These are phyloP conservation scores for Ceratocystis cubensis DNA, from an alignment of 2,329 filamentous ascomycete genomes.

Conservation along the genomic window DNA sequence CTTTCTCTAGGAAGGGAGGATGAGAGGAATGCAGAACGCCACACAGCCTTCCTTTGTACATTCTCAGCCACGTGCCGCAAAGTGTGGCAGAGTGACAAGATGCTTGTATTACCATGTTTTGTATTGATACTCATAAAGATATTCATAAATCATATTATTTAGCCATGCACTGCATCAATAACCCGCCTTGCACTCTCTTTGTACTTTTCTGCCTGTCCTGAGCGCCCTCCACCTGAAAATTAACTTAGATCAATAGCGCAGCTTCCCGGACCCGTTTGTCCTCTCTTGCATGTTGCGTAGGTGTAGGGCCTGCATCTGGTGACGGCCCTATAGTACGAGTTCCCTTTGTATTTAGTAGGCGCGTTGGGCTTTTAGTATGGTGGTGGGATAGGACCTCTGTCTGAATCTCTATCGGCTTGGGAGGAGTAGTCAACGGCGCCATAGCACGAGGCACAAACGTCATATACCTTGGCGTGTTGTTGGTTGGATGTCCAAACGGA, in stretches of 20 bases:
- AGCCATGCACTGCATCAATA: too few species aligned
- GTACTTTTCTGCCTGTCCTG: too few species aligned
- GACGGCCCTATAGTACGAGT: not conserved
- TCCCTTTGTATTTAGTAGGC: not conserved
- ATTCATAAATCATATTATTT: not conserved
- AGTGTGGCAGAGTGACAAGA: not conserved
- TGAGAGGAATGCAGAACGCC: not conserved
- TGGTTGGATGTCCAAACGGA: not conserved
- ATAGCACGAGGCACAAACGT: not conserved
- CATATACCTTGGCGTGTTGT: not conserved
- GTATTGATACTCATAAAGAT: not conserved
- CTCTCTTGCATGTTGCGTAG: not conserved
- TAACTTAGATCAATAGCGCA: not conserved
- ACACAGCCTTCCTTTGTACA: not conserved
- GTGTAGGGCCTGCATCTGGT: not conserved
- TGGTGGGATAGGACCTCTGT: not conserved
- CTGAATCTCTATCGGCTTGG: not conserved
- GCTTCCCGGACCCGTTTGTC: not conserved
- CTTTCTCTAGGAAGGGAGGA: not conserved
- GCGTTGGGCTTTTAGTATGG: not conserved
- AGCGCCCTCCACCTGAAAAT: not conserved
- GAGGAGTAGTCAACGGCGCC: not conserved
- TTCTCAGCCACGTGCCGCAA: not conserved
- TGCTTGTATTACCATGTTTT: slow-evolving; percentile 7
- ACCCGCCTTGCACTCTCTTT: too few species aligned